These are phyloP conservation scores for Leccinellum luteum DNA, from an alignment of 768 basidiomycete species.

Conservation along the genomic window DNA sequence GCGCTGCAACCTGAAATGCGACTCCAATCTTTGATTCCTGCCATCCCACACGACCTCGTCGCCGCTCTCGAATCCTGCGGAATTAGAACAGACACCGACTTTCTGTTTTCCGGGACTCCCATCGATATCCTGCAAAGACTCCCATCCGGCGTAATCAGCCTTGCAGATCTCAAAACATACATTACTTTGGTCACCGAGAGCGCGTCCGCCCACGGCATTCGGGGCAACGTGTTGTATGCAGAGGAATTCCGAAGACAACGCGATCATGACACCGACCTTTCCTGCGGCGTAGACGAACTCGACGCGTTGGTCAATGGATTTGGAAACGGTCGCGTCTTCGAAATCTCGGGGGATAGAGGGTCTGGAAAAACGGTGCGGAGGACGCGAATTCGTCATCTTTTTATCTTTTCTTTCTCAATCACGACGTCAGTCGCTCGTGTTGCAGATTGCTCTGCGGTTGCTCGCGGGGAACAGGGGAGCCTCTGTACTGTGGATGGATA, in stretches of 20 bases:
- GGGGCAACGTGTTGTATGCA: constrained; percentile 29
- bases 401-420: constrained; percentile 1
- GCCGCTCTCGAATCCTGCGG: constrained; percentile 44
- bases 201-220: constrained; percentile 43
- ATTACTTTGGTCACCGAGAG: constrained; percentile 39
- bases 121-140: constrained; percentile 51
- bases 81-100: constrained; percentile 55
- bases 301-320: constrained; percentile 54
- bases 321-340: constrained; percentile 52
- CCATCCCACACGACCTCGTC: constrained; percentile 44
- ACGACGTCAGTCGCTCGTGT: constrained; percentile 51
- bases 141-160: constrained; percentile 45
- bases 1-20: constrained; percentile 13
- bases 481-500: constrained; percentile 68
- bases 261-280: constrained; percentile 10
- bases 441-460: constrained; percentile 56
- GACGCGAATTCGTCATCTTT: neutral
- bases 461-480: constrained; percentile 39
- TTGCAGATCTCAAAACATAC: constrained; percentile 46
- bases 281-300: constrained; percentile 44
- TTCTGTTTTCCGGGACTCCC: constrained; percentile 49
- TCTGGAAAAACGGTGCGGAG: constrained; percentile 67
- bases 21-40: constrained; percentile 25
- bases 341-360: constrained; percentile 63
- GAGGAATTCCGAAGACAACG: constrained; percentile 14